A percentile compares a stretch with the other conserved stretches of the same genome.
phyloP scores from a whole-genome alignment of 129 eudicot genomes.

The Lactuca sativa region DNA sequence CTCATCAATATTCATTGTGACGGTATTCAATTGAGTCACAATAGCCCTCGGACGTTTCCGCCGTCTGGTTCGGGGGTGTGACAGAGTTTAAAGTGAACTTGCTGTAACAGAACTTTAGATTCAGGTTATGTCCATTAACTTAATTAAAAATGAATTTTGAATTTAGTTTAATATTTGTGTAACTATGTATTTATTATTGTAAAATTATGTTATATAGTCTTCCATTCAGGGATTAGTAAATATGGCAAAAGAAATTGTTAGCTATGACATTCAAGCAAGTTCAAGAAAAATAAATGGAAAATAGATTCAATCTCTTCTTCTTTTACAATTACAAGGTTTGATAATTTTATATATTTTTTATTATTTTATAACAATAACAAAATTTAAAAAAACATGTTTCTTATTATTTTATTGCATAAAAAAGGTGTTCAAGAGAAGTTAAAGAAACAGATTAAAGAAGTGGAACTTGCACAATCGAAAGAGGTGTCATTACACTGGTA shows the following conservation, averaged over 20 bases:
- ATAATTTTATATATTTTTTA: background rate
- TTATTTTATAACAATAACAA: no score
- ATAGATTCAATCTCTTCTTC: slow-evolving; percentile 80
- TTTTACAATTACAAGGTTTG: slow-evolving; percentile 71
- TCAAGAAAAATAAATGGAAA: slow-evolving; percentile 80
- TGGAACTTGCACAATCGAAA: slow-evolving; percentile 67
- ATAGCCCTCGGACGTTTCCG: no score
- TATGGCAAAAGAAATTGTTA: slow-evolving; percentile 82
- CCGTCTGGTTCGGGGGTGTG: no score
- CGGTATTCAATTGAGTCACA: no score
- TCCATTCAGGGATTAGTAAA: slow-evolving; percentile 62
- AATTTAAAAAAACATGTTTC: background rate
- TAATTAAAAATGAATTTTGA: no score
- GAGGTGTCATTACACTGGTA: slow-evolving; percentile 77
- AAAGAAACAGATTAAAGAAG: slow-evolving; percentile 71
- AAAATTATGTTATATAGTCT: slow-evolving; percentile 5
- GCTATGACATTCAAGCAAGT: slow-evolving; percentile 66
- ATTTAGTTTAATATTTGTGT: no score
- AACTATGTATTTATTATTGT: background rate
- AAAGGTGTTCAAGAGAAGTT: slow-evolving; percentile 67
- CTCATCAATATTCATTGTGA: no score
- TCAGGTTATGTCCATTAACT: slow-evolving; percentile 48
- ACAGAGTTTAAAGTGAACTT: slow-evolving; percentile 71
- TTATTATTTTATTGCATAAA: no score
- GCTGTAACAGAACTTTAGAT: slow-evolving; percentile 65